A percentile compares a stretch with the other conserved stretches of the same genome.
Conservation (phyloP, 768 basidiomycete genomes). For the Suillus bovinus region DNA sequence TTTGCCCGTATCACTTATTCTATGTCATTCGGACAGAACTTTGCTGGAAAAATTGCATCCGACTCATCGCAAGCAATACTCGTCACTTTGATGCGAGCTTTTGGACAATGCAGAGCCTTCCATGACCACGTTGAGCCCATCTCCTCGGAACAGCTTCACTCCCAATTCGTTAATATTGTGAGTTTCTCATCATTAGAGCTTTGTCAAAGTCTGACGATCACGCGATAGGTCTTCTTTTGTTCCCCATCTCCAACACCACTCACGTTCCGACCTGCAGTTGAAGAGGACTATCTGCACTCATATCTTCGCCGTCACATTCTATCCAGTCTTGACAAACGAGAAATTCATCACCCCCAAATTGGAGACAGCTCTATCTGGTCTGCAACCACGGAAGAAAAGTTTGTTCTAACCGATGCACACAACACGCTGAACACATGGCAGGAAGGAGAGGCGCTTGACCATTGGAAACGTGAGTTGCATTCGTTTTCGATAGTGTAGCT, state of each 20-base stretch:
- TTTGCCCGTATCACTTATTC: not conserved
- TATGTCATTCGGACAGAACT: slow-evolving; percentile 55
- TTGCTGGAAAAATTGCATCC: slow-evolving; percentile 71
- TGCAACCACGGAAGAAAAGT: slow-evolving; percentile 38
- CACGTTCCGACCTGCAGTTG: slow-evolving; percentile 54
- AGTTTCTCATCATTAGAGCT: slow-evolving; percentile 19
- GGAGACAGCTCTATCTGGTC: slow-evolving; percentile 24
- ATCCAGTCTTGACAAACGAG: slow-evolving; percentile 48
- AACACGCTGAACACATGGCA: slow-evolving; percentile 72
- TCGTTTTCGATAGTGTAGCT: not conserved
- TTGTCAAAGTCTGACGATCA: not conserved
- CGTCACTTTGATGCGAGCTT: slow-evolving; percentile 67
- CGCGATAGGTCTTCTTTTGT: slow-evolving; percentile 78
- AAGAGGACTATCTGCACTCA: slow-evolving; percentile 69
- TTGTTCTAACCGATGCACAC: slow-evolving; percentile 59
- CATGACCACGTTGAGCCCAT: slow-evolving; percentile 60
- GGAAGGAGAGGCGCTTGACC: slow-evolving; percentile 58
- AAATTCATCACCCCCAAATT: slow-evolving; percentile 49
- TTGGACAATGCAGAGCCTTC: slow-evolving; percentile 81
- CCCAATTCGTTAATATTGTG: slow-evolving; percentile 76
- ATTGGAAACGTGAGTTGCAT: slow-evolving; percentile 69
- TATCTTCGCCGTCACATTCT: slow-evolving; percentile 65
- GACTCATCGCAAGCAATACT: slow-evolving; percentile 65
- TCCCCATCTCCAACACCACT: slow-evolving; percentile 53
- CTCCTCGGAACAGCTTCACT: slow-evolving; percentile 45